Percentiles rank a stretch among this genome's conserved stretches.
Evolutionary conservation across 1,284 basidiomycete species (phyloP).

Genomic region (Jaminaea rosea): DNA sequence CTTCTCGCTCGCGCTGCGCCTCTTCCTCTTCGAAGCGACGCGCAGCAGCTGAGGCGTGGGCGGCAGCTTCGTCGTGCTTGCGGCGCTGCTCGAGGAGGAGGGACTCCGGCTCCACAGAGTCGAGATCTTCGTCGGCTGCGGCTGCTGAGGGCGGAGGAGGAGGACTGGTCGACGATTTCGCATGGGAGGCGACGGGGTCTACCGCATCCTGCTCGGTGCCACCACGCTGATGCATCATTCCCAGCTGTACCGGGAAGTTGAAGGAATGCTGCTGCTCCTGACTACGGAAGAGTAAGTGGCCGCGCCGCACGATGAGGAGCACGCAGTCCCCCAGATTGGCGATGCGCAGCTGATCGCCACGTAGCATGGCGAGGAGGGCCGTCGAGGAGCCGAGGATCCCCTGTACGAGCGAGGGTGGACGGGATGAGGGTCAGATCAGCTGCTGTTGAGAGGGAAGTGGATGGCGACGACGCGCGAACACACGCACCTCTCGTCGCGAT

Average conservation of each 20-base stretch:
- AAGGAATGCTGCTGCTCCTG: slow-evolving; percentile 94
- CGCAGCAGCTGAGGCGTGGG: background rate
- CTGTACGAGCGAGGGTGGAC: too few species aligned
- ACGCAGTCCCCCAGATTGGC: slow-evolving; percentile 84
- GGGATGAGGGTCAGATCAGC: too few species aligned
- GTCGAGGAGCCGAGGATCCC: slow-evolving; percentile 55
- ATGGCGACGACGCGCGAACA: too few species aligned
- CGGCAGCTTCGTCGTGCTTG: background rate
- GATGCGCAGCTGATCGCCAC: slow-evolving; percentile 69
- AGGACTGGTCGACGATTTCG: background rate
- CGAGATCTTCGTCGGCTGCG: slow-evolving; percentile 5
- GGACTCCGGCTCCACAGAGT: slow-evolving; percentile 4
- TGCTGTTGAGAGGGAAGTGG: too few species aligned
- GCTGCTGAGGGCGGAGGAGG: background rate
- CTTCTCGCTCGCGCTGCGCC: background rate
- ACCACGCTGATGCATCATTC: slow-evolving; percentile 53
- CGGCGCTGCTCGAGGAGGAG: background rate
- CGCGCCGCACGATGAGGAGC: slow-evolving; percentile 69
- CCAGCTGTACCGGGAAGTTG: slow-evolving; percentile 82
- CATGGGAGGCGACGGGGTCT: background rate
- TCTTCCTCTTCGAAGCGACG: background rate
- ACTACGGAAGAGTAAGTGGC: slow-evolving; percentile 72
- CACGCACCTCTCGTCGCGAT: slow-evolving; percentile 49
- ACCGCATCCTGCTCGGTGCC: slow-evolving; percentile 13
- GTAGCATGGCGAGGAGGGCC: slow-evolving; percentile 54